Conservation (phyloP, 345 rosid genomes). For the Nasturtium officinale region DNA sequence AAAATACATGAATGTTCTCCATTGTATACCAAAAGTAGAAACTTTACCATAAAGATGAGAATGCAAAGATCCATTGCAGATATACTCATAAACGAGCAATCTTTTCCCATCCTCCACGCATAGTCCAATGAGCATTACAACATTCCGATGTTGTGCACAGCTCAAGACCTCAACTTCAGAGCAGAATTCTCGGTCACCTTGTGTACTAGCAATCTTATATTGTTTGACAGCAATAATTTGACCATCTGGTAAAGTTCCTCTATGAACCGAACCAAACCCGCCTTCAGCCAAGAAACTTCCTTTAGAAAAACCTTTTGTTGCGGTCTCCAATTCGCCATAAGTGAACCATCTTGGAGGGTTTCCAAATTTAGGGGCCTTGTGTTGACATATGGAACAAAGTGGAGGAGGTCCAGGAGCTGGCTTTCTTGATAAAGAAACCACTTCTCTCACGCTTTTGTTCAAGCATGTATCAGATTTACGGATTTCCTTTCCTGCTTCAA, state of each 20-base stretch:
- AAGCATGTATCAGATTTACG: slow-evolving; percentile 58
- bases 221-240: slow-evolving; percentile 95
- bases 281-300: slow-evolving; percentile 98
- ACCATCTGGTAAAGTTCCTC: slow-evolving; percentile 79
- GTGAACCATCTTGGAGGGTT: slow-evolving; percentile 97
- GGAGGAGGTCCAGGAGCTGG: slow-evolving; percentile 92
- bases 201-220: slow-evolving; percentile 91
- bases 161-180: slow-evolving; percentile 97
- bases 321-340: slow-evolving; percentile 74
- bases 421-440: slow-evolving; percentile 73
- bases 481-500: slow-evolving; percentile 49
- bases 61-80: slow-evolving; percentile 94
- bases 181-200: slow-evolving; percentile 94
- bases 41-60: slow-evolving; percentile 87
- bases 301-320: slow-evolving; percentile 81
- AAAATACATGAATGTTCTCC: slow-evolving; percentile 1
- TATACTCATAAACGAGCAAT: slow-evolving; percentile 85
- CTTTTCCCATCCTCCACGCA: slow-evolving; percentile 91
- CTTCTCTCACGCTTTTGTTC: slow-evolving; percentile 84
- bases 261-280: slow-evolving; percentile 94
- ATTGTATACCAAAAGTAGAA: slow-evolving; percentile 17
- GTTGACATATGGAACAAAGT: slow-evolving; percentile 90
- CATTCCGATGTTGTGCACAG: slow-evolving; percentile 98
- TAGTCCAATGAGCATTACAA: slow-evolving; percentile 86
- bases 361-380: slow-evolving; percentile 91